Base-by-base conservation (phyloP, 2,329 filamentous ascomycete genomes). In the Fusarium stilboides region DNA sequence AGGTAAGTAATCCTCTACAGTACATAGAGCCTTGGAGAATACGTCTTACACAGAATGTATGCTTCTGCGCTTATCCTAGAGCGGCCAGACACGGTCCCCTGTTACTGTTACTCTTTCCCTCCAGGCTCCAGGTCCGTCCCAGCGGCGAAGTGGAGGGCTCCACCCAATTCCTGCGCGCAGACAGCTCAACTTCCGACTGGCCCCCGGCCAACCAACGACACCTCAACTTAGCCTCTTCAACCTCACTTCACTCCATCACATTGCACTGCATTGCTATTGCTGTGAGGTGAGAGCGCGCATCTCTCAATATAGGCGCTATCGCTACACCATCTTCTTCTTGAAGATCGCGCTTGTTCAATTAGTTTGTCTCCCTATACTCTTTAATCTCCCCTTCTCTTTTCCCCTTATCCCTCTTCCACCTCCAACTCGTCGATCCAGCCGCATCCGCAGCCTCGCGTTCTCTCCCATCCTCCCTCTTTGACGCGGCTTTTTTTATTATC, bases 301-400 rank as follows among this genome's bases (percentile, higher is more conserved):
- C 60, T 68, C 53, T 58, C 54, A 57, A 65, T 65, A 49, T 65
- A 70, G 69, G 69, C 68, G 66, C 71, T 57, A 49, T 37, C 36
- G 36, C 20, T 43, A 19, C 42, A 65, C 40, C 57, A 65, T 74
- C 66, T 59, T 64, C 46, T 62, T 70, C 69, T 62, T 62, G 47
- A 58, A 67, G 69, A 70, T 71, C 68, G 72, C 71, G 71, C 70
- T 77, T 72, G 60, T 77, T 73, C 71, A 75, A 73, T 73, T 74
- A 79, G 78, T 80, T 79, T 76, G 78, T 80, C 74, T 66, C 64
- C 64, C 67, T 45, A 67, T 46, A 74, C 63, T 74, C 73, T 75
- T 54, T 55, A 58, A 53, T 54, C 65, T 68, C 64, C 62, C 68
- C 65, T 65, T 64, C 57, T 73, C 60, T 67, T 61, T 49, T 46